phyloP scores from a whole-genome alignment of 2,329 filamentous ascomycete genomes.

The Herpotrichia juniperi region DNA sequence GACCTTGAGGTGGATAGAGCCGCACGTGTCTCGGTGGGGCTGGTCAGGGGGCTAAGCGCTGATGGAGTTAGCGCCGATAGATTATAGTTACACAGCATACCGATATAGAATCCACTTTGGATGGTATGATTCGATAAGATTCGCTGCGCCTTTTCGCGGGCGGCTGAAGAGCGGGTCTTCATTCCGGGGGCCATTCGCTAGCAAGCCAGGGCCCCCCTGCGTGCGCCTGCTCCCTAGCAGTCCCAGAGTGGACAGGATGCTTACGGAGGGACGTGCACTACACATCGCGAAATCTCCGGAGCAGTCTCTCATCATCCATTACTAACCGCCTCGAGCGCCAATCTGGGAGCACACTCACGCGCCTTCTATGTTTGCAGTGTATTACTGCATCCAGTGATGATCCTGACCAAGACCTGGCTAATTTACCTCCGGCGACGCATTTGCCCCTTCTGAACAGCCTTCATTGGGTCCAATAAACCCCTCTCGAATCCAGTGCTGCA shows the following conservation, averaged over 20 bases:
- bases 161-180: neutral
- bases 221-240: slow-evolving; percentile 4
- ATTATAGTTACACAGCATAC: slow-evolving; percentile 7
- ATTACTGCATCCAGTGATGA: neutral
- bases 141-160: neutral
- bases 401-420: neutral
- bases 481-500: slow-evolving; percentile 7
- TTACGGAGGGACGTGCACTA: slow-evolving; percentile 5
- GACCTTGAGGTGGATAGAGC: too few species aligned
- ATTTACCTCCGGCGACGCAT: neutral
- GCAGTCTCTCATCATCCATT: neutral
- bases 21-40: neutral
- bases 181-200: neutral
- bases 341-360: neutral
- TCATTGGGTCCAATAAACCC: neutral
- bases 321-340: neutral
- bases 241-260: too few species aligned
- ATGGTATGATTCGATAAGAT: neutral
- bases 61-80: neutral
- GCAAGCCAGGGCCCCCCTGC: neutral
- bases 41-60: neutral
- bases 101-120: too few species aligned
- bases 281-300: neutral
- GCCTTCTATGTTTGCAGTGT: neutral
- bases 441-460: neutral